Evolutionary conservation across 148 eudicot genomes (phyloP), one percentile per base, ranked within the genome.

Genomic region (Vaccinium corymbosum): DNA sequence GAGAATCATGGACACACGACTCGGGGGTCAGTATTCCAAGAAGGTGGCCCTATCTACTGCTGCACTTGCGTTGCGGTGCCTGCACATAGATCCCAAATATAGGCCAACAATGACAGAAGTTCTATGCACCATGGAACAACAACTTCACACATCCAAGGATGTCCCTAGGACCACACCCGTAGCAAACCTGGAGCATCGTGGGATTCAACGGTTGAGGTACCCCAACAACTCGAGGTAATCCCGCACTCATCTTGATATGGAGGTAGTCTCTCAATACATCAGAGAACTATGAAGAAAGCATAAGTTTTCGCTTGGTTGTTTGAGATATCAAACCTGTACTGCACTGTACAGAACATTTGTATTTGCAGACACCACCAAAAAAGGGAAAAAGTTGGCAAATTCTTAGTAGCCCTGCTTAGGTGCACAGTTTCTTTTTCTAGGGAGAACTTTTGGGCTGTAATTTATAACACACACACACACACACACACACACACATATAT

Each of bases 1-100:
- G 84, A 88, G 92, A 87, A 84, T 90, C 12, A 89, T 92, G 90
- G 94, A 92, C 86, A 84, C 90, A 1, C 81, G 90, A 68, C 76
- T 90, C 1, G 93, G 88, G 19, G 94, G 94, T 55, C 94, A 90
- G 61, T 92, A 92, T 89, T 83, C 94, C 7, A 89, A 88, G 85
- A 90, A 85, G 81, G 91, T 80, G 32, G 93, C 91, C 46, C 90
- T 87, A 73, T 79, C 89, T 46, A 85, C 87, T 1, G 93, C 91
- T 73, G 82, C 88, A 3, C 80, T 92, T 10, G 91, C 89, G 16
- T 52, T 88, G 27, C 84, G 85, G 64, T 92, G 93, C 88, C 89
- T 90, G 8, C 55, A 88, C 27, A 46, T 14, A 3, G 93, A 92
- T 51, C 90, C 89, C 8, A 90, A 79, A 61, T 51, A 61, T 29